These are phyloP conservation scores for Cryptococcus sp. DNA, from an alignment of 1,284 basidiomycete genomes.

Conservation along the genomic window DNA sequence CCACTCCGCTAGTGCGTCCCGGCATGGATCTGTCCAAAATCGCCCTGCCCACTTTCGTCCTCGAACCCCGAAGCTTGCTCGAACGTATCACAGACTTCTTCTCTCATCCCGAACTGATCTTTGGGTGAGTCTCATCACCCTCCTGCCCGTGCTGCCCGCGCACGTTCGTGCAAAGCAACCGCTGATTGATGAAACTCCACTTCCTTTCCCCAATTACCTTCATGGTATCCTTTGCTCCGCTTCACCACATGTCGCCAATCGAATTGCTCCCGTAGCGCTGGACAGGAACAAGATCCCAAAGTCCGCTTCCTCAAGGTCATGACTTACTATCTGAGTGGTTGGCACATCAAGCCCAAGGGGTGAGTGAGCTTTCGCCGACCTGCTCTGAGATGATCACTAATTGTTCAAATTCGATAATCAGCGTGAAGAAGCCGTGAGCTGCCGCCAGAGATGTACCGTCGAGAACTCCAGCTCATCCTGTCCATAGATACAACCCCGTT, in stretches of 20 bases:
- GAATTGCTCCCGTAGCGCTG: constrained; percentile 26
- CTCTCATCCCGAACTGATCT: constrained; percentile 97
- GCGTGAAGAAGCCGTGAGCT: constrained; percentile 93
- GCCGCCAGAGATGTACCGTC: neutral
- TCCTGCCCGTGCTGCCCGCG: neutral
- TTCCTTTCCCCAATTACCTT: constrained; percentile 1
- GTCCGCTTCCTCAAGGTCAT: constrained; percentile 90
- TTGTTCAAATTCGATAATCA: constrained; percentile 12
- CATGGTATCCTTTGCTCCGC: constrained; percentile 4
- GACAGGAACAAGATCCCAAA: constrained; percentile 66
- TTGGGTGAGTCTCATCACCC: constrained; percentile 51
- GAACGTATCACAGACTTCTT: constrained; percentile 99
- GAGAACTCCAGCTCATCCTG: constrained; percentile 6
- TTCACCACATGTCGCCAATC: neutral
- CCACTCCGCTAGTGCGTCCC: constrained; percentile 82
- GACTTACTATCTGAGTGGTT: constrained; percentile 95
- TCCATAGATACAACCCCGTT: constrained; percentile 84
- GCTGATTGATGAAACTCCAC: too few species aligned
- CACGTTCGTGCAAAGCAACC: neutral
- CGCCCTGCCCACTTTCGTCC: constrained; percentile 89
- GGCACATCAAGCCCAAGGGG: constrained; percentile 99
- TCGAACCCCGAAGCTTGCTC: constrained; percentile 85
- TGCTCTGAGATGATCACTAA: neutral
- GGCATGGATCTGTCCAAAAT: constrained; percentile 96
- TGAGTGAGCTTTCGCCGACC: constrained; percentile 15